These are phyloP conservation scores for Colletotrichum lentis DNA, from an alignment of 2,329 filamentous ascomycete genomes.

Conservation along the genomic window DNA sequence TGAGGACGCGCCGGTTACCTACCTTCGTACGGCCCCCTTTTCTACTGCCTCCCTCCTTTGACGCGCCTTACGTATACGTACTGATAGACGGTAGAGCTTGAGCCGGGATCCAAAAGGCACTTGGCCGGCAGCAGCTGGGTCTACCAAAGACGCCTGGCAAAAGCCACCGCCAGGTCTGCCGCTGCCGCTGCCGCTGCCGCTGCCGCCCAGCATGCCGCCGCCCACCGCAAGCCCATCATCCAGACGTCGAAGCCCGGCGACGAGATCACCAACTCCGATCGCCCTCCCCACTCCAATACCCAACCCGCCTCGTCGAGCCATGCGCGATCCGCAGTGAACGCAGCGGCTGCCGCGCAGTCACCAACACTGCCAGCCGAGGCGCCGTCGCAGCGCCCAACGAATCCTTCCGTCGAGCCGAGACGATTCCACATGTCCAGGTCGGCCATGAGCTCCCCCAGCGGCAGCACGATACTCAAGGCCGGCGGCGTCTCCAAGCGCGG, in stretches of 20 bases:
- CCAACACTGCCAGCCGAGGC: background rate
- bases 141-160: conserved; percentile 61
- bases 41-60: background rate
- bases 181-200: conserved; percentile 36
- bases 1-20: conserved; percentile 62
- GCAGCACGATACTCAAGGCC: conserved; percentile 41
- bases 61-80: background rate
- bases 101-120: conserved; percentile 62
- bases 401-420: conserved; percentile 51
- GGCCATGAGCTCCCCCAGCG: conserved; percentile 49
- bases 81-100: conserved; percentile 54
- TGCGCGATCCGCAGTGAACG: background rate
- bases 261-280: conserved; percentile 43
- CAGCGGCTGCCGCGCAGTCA: conserved; percentile 14
- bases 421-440: conserved; percentile 65
- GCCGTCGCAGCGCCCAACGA: conserved; percentile 31
- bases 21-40: conserved; percentile 56
- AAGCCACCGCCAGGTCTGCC: conserved; percentile 42
- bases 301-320: conserved; percentile 10
- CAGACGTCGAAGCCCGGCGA: conserved; percentile 56
- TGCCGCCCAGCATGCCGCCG: conserved; percentile 26
- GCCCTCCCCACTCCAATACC: conserved; percentile 33
- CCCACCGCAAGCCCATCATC: conserved; percentile 54
- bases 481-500: conserved; percentile 52
- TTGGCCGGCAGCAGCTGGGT: conserved; percentile 61